Evolutionary conservation across 2,329 filamentous ascomycete genomes (phyloP), one percentile per base, ranked within the genome.

Genomic region (Aspergillus glaucus): DNA sequence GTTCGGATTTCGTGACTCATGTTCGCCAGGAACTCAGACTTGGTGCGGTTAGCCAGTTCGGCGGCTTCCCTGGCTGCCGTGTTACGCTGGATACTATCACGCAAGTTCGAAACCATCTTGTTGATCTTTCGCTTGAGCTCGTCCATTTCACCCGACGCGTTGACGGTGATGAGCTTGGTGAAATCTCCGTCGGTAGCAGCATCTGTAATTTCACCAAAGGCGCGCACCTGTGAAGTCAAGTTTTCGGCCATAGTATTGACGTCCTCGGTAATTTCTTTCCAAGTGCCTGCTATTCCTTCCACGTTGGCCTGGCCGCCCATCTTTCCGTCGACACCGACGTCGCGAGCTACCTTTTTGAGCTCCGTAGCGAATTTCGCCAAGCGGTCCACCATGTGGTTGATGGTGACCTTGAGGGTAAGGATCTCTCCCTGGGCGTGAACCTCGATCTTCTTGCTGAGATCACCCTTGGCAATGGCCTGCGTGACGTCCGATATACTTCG

Each of bases 81-180:
- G 67, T 97, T 98, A 67, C 90, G 84, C 68, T 97, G 91, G 58
- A 98, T 96, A 77, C 88, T 94, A 71, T 97, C 93, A 58, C 92
- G 79, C 54, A 98, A 75, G 65, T 95, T 95, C 66, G 88, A 93
- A 46, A 97, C 91, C 93, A 98, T 98, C 75, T 94, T 88, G 68
- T 97, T 98, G 79, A 98, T 97, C 78, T 97, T 97, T 62, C 91
- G 85, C 74, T 98, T 98, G 60, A 98, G 79, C 69, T 97, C 92
- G 70, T 97, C 93, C 93, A 98, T 97, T 71, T 98, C 93, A 55
- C 93, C 93, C 10, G 92, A 96, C 17, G 93, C 93, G 68, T 96
- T 91, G 15, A 98, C 92, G 43, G 93, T 95, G 67, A 98, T 92
- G 50, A 94, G 83, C 67, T 96, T 95, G 21, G 89, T 95, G 68